Evolutionary conservation across 331 rosid genomes (phyloP), one percentile per base, ranked within the genome.

Genomic region (Spiraea crenata): DNA sequence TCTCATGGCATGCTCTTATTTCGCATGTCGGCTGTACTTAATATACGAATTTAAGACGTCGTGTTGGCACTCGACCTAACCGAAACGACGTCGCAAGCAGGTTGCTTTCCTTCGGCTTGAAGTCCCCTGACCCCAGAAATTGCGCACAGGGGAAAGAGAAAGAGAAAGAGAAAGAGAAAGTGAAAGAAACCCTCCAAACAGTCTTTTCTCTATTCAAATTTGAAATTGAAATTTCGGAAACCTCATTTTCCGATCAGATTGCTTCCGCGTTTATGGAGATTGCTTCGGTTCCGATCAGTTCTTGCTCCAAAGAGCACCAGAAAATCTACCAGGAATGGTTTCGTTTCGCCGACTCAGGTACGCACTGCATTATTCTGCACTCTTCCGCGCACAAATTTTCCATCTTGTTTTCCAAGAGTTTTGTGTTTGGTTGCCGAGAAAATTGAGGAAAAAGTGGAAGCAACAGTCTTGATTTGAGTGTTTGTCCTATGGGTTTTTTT

Each of bases 261-360:
- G 4, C 1, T 13, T 39, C 38, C 42, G 19, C 52, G 5, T 11
- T 0, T 6, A 89, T 93, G 99, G 97, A 91, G 74, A 79, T 93
- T 79, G 85, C 46, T 51, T 71, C 90, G 2, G 46, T 68, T 25
- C 83, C 92, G 51, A 49, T 70, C 7, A 65, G 58, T 69, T 76
- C 91, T 5, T 80, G 82, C 76, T 87, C 91, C 49, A 83, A 81
- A 70, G 97, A 87, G 59, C 77, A 83, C 60, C 88, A 84, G 57
- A 52, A 49, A 57, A 66, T 87, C 69, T 93, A 89, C n/a, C 88
- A 74, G 76, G 91, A 89, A 71, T 93, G 99, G 99, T 93, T 93
- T 75, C 79, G 65, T 70, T 85, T 50, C 77, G 99, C 90, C 12
- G 99, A 93, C 85, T 68, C 92, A 74, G 99, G 99, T 93, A 66